Evolutionary conservation across 768 basidiomycete species (phyloP), one percentile per base, ranked within the genome.

Genomic region (Xerocomus potaroensis): DNA sequence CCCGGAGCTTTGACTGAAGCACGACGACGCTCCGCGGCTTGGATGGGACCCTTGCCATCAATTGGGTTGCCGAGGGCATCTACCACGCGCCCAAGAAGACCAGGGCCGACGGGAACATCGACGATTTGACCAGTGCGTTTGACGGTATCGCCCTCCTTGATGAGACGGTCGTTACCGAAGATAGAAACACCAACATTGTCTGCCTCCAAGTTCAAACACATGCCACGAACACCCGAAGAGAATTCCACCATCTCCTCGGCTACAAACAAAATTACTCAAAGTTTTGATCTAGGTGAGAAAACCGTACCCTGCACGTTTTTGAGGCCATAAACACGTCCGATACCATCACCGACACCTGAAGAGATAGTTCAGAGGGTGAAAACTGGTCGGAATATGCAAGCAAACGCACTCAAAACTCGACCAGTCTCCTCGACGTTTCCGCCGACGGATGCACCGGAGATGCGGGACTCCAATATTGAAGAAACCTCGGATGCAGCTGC

Each of bases 211-310:
- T 99, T 99, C 73, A 99, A 74, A 73, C 94, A 97, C 96, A 99
- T 99, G 80, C 96, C 96, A 69, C 96, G 94, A 63, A 99, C 84
- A 73, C 96, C 96, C 42, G 96, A 98, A 41, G 95, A 91, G 82
- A 99, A 99, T 81, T 99, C 96, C 81, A 99, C 96, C 96, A 99
- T 99, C 84, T 99, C 96, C 76, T 99, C 96, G 74, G 87, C 87
- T 93, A 71, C 40, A 59, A 45, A 55, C 38, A 21, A 23, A 8
- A 8, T 64, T 36, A 54, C 5, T 43, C 37, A 6, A 14, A 1
- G 26, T 35, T 16, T n/a, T 30, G 37, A 37, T 26, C 4, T 8
- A 30, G 14, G 14, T 22, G 30, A 27, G 46, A 46, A 24, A 32
- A 44, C 61, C 71, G 48, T 61, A 92, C 91, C 92, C 77, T 98